Evolutionary conservation across 768 basidiomycete species (phyloP), one percentile per base, ranked within the genome.

Genomic region (Epithele typhae): DNA sequence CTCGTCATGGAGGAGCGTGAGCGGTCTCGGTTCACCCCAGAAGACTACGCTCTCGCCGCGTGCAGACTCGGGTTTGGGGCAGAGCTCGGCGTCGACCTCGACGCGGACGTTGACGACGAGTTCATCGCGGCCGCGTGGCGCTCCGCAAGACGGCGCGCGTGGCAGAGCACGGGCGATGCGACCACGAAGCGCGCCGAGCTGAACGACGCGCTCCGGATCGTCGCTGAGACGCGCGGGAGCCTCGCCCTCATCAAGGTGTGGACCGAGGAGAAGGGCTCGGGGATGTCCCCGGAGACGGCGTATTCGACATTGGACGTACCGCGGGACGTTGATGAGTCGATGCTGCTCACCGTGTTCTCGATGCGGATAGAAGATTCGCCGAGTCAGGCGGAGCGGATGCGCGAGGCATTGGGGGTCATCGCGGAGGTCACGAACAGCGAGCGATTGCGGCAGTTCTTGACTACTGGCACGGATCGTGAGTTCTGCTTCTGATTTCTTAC

Each of bases 281-380:
- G 61, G 40, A 86, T 92, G 78, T 82, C 77, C 24, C 80, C 83
- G 6, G 77, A 79, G 41, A 73, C 75, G 52, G 91, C 91, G 30
- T 91, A 87, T 61, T 68, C 75, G 43, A 78, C 81, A 18, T 68
- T 92, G 25, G 87, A 85, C 53, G 73, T 85, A 22, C 80, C 84
- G 6, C 66, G 69, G 44, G 83, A 83, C n/a, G 75, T 82, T 9
- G 86, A 87, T 35, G 90, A 93, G 37, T 65, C 72, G n/a, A 85
- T 88, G 78, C 61, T 93, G 24, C 72, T 88, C 53, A 84, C 81
- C 5, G 75, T 91, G 8, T 91, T 74, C 60, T 61, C 68, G 36
- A 74, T 92, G 74, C 68, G 89, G 68, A 89, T 88, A 56, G 81
- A 85, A 23, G 90, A 92, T 59, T 74, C 78, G 30, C 79, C 88